Base-by-base conservation (phyloP, 164 flowering plant species). In the Berberis thunbergii region DNA sequence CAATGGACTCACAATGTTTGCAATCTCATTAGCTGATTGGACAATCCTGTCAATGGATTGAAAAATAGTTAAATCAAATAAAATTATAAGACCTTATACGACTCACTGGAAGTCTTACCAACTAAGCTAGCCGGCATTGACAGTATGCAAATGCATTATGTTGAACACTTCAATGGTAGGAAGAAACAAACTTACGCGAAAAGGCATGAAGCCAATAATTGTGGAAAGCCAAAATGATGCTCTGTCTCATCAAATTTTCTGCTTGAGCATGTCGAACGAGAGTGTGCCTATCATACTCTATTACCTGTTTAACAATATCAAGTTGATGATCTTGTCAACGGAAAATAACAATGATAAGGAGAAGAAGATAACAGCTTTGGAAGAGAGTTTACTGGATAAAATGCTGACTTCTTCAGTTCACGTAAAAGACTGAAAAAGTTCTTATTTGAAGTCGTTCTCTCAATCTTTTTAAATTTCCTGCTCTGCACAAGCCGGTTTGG, bases 181-280 rank as follows among this genome's bases (percentile, higher is more conserved):
- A 6, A 7, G 10, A 6, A 7, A 48, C 10, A 48, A 11, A 61
- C 74, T n/a, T 67, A 73, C 70, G 72, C 76, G 41, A 73, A 68
- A 54, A 70, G 65, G 64, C 68, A 72, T 3, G 74, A 65, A 43
- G 76, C 74, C 7, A 76, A 59, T 67, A 76, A 64, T 12, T 70
- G 74, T 6, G 74, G 76, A 41, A 68, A 70, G 8, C 74, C 52
- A 49, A 70, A 63, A 57, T 53, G 57, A 4, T 67, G 69, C 62
- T 76, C 26, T 26, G 62, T 62, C 64, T 76, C 79, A 55, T 76
- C 79, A 41, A 72, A 76, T 42, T 76, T 45, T 76, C 76, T 3
- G 76, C 76, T 41, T 66, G 63, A 49, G 74, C 74, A 52, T 26
- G 76, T 39, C 76, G 67, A 58, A 76, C 45, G 4, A 72, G 74